A percentile compares a stretch with the other conserved stretches of the same genome.
Conservation (phyloP, 2,329 filamentous ascomycete species). For the Penicillium freii region DNA sequence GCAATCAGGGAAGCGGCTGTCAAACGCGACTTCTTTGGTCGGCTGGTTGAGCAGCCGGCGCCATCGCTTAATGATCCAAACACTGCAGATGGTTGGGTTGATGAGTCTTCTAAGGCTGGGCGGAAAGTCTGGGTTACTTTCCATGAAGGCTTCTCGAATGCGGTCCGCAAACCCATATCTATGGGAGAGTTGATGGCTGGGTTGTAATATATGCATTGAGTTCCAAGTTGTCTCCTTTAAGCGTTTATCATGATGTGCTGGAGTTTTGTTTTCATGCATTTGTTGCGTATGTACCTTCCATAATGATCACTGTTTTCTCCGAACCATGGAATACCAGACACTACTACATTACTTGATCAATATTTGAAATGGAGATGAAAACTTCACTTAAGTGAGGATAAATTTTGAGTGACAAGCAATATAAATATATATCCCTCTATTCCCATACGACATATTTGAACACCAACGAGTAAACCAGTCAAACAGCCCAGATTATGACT, state of each 20-base stretch:
- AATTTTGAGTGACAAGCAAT: not conserved
- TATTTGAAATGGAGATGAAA: not conserved
- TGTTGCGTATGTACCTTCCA: not conserved
- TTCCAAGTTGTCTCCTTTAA: not conserved
- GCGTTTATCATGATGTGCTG: constrained; percentile 4
- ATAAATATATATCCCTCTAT: not conserved
- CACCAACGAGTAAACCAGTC: not conserved
- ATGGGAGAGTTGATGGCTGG: constrained; percentile 70
- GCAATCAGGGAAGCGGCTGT: constrained; percentile 41
- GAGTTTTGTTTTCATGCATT: not conserved
- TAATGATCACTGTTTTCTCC: not conserved
- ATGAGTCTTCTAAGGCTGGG: constrained; percentile 42
- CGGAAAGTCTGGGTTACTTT: constrained; percentile 81
- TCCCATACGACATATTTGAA: not conserved
- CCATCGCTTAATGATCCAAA: constrained; percentile 40
- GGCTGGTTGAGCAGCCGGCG: constrained; percentile 57
- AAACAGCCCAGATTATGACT: not conserved
- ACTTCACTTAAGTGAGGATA: not conserved
- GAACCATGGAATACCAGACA: not conserved
- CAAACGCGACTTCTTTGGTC: constrained; percentile 83
- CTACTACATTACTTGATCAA: not conserved
- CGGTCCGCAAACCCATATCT: constrained; percentile 82
- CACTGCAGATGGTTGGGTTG: constrained; percentile 25
- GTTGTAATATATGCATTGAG: constrained; percentile 25
- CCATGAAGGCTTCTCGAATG: constrained; percentile 89